Evolutionary conservation across 2,329 filamentous ascomycete genomes (phyloP).

Genomic region (Fusarium cyanostomum): DNA sequence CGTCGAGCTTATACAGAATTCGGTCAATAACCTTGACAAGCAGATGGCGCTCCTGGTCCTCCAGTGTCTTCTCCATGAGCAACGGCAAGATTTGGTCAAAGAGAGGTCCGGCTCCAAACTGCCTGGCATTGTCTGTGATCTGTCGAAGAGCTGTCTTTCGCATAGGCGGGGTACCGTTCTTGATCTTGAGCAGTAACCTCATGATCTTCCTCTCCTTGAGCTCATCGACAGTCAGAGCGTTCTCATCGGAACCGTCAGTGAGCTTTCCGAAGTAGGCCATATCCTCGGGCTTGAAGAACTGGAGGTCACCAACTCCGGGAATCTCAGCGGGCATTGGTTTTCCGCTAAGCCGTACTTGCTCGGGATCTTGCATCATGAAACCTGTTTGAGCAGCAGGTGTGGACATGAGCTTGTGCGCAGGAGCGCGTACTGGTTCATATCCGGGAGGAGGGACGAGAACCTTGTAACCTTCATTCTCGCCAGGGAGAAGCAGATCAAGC

Average conservation of each 20-base stretch:
- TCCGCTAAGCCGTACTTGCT: conserved; percentile 81
- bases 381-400: conserved; percentile 81
- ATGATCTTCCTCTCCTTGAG: conserved; percentile 99
- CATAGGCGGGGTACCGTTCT: conserved; percentile 99
- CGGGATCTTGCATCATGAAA: conserved; percentile 98
- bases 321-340: conserved; percentile 96
- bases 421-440: conserved; percentile 83
- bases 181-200: conserved; percentile 95
- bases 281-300: conserved; percentile 98
- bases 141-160: conserved; percentile 97
- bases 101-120: conserved; percentile 91
- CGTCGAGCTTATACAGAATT: conserved; percentile 97
- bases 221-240: conserved; percentile 90
- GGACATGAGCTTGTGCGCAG: conserved; percentile 77
- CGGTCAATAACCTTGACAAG: conserved; percentile 99
- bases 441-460: conserved; percentile 89
- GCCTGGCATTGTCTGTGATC: conserved; percentile 95
- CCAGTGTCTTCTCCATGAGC: conserved; percentile 97
- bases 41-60: conserved; percentile 97
- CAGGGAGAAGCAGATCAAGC: conserved; percentile 88
- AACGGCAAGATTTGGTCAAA: conserved; percentile 98
- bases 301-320: conserved; percentile 91
- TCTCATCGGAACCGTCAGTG: conserved; percentile 93
- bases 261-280: conserved; percentile 99
- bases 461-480: conserved; percentile 90